A percentile compares a stretch with the other conserved stretches of the same genome.
Conservation (phyloP, 2,329 filamentous ascomycete genomes). For the Aphanoascus verrucosus region DNA sequence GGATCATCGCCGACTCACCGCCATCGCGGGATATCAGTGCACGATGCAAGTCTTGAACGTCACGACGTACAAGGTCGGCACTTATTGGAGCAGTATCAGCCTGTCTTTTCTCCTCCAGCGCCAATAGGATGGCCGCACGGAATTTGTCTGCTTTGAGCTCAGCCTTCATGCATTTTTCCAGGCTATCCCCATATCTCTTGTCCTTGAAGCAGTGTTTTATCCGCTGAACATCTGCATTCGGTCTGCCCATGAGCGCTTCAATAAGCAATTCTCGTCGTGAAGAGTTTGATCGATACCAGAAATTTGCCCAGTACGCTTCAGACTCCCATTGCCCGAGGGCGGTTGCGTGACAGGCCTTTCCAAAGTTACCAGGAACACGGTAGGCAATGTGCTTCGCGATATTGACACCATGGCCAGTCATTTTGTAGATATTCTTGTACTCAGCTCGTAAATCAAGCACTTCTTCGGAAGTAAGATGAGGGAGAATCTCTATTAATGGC, state of each 20-base stretch:
- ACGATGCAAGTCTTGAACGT: slow-evolving; percentile 61
- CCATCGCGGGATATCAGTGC: slow-evolving; percentile 62
- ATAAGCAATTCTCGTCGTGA: slow-evolving; percentile 81
- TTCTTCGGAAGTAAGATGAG: slow-evolving; percentile 74
- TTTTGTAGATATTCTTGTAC: slow-evolving; percentile 81
- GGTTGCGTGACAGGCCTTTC: slow-evolving; percentile 83
- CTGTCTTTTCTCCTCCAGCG: slow-evolving; percentile 72
- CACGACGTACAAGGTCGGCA: slow-evolving; percentile 51
- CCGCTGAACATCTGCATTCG: slow-evolving; percentile 70
- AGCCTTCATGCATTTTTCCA: slow-evolving; percentile 76
- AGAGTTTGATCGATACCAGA: slow-evolving; percentile 86
- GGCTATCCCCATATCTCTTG: slow-evolving; percentile 76
- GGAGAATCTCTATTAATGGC: slow-evolving; percentile 71
- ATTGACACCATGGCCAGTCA: slow-evolving; percentile 40
- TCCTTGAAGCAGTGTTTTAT: slow-evolving; percentile 87
- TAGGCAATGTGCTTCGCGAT: slow-evolving; percentile 43
- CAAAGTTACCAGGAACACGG: slow-evolving; percentile 50
- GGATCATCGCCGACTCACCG: slow-evolving; percentile 78
- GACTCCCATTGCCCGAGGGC: slow-evolving; percentile 84
- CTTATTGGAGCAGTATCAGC: slow-evolving; percentile 64
- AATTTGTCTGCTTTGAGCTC: slow-evolving; percentile 96
- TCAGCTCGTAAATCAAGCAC: slow-evolving; percentile 74
- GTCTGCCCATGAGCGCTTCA: slow-evolving; percentile 80
- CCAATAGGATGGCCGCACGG: slow-evolving; percentile 72
- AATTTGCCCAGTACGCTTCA: slow-evolving; percentile 96